phyloP scores from a whole-genome alignment of 352 stramenopile species.

The Phytophthora pinifolia region DNA sequence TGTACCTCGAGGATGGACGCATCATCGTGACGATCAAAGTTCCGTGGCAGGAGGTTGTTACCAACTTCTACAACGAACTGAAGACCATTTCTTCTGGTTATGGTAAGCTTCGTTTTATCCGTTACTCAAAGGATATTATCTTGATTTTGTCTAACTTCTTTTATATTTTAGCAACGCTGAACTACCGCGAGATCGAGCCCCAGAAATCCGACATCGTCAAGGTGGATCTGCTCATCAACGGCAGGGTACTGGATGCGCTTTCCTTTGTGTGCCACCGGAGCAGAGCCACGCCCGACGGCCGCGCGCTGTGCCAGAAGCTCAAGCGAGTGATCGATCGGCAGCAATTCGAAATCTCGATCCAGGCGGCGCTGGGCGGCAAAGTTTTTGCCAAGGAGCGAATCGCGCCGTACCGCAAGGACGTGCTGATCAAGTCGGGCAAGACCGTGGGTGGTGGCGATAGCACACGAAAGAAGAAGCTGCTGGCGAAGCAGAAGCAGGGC shows the following conservation, averaged over 20 bases:
- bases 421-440: slow-evolving; percentile 96
- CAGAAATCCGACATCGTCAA: slow-evolving; percentile 94
- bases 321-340: slow-evolving; percentile 96
- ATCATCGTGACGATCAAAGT: slow-evolving; percentile 95
- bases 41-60: slow-evolving; percentile 99
- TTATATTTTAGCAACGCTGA: slow-evolving; percentile 76
- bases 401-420: slow-evolving; percentile 95
- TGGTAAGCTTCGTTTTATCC: slow-evolving; percentile 46
- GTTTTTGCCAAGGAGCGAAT: slow-evolving; percentile 98
- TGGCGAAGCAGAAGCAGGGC: slow-evolving; percentile 99
- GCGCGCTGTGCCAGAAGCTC: slow-evolving; percentile 94
- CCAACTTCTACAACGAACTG: slow-evolving; percentile 99
- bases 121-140: neutral
- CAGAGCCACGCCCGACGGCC: slow-evolving; percentile 74
- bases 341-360: slow-evolving; percentile 99
- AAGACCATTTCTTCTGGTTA: slow-evolving; percentile 97
- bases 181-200: slow-evolving; percentile 93
- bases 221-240: slow-evolving; percentile 95
- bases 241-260: slow-evolving; percentile 95
- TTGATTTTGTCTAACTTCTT: slow-evolving; percentile 4
- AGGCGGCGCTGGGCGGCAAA: slow-evolving; percentile 95
- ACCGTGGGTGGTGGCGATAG: slow-evolving; percentile 96
- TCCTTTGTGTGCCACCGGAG: slow-evolving; percentile 96
- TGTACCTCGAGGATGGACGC: slow-evolving; percentile 94
- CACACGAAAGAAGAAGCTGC: slow-evolving; percentile 98